These are phyloP conservation scores for Suillus americanus DNA, from an alignment of 768 basidiomycete genomes.

Conservation along the genomic window DNA sequence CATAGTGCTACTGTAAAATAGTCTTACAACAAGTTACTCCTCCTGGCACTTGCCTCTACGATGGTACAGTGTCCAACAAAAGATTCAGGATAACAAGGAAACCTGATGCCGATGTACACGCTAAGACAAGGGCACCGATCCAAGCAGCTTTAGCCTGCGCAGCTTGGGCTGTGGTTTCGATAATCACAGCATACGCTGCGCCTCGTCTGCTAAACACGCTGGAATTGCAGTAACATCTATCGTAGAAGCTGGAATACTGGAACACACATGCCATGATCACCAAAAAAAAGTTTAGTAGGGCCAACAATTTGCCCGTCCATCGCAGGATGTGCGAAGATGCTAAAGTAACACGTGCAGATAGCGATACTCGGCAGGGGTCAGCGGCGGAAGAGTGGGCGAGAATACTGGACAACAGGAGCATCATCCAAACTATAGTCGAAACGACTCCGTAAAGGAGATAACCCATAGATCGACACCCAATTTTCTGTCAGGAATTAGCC, in stretches of 20 bases:
- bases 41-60: not conserved
- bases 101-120: constrained; percentile 18
- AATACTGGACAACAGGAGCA: constrained; percentile 17
- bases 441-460: constrained; percentile 22
- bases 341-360: constrained; percentile 4
- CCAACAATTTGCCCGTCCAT: constrained; percentile 17
- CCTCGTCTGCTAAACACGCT: constrained; percentile 16
- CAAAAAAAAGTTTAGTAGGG: constrained; percentile 17
- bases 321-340: constrained; percentile 11
- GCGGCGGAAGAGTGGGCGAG: not conserved
- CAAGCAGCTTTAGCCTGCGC: constrained; percentile 30
- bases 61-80: constrained; percentile 17
- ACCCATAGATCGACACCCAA: constrained; percentile 22
- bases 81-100: constrained; percentile 32
- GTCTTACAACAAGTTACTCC: constrained; percentile 2
- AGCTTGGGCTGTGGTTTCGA: constrained; percentile 14
- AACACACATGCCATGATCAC: constrained; percentile 18
- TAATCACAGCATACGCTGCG: not conserved
- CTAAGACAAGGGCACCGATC: constrained; percentile 37
- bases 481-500: not conserved
- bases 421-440: constrained; percentile 21
- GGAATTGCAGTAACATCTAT: constrained; percentile 23
- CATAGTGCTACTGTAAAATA: not conserved
- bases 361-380: not conserved
- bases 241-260: constrained; percentile 23